Percentiles rank a stretch among this genome's conserved stretches.
Conservation (phyloP, 495 filamentous ascomycete species). For the Paragyromitra xinjiangensis region DNA sequence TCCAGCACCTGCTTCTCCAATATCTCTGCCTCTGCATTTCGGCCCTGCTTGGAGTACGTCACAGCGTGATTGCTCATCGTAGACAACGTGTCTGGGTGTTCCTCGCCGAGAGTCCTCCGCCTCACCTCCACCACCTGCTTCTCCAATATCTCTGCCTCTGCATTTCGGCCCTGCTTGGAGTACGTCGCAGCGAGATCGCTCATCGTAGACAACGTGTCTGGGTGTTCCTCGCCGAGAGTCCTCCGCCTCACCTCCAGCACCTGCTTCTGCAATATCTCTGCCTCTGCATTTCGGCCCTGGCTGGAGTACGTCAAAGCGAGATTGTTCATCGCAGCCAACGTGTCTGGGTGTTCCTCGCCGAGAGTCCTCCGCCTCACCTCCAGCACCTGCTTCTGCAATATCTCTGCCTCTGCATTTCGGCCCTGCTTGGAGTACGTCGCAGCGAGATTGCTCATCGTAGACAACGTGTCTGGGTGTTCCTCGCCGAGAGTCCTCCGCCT, state of each 20-base stretch:
- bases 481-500: background rate
- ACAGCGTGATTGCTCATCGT: background rate
- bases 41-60: conserved; percentile 1
- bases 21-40: background rate
- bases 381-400: background rate
- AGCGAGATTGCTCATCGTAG: background rate
- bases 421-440: background rate
- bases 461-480: conserved; percentile 15
- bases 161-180: background rate
- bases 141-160: background rate
- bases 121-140: background rate
- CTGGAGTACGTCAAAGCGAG: background rate
- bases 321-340: background rate
- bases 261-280: background rate
- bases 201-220: background rate
- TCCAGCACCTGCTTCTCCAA: background rate
- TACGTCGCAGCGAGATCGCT: background rate
- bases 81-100: conserved; percentile 17
- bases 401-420: background rate
- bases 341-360: no score
- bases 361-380: no score
- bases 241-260: background rate
- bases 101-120: background rate
- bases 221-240: conserved; percentile 9
- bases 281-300: background rate